Evolutionary conservation across 441 rosid genomes (phyloP).

Genomic region (Croton laevigatus): DNA sequence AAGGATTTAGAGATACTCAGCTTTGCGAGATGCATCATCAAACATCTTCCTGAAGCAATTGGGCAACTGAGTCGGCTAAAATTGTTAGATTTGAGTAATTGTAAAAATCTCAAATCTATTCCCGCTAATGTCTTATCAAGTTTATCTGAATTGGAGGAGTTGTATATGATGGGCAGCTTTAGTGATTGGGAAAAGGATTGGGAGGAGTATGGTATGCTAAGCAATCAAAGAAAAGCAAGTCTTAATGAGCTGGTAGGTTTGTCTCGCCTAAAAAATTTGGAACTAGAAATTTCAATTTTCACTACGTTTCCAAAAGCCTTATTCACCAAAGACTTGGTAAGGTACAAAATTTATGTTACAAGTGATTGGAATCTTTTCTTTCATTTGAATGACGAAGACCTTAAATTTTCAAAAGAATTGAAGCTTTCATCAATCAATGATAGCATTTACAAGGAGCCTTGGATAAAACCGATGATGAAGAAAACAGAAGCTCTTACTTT

Average conservation of each 20-base stretch:
- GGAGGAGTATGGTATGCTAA: too few species aligned
- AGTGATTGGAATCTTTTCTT: too few species aligned
- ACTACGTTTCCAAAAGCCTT: not conserved
- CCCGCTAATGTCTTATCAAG: conserved; percentile 8
- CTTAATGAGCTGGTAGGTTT: too few species aligned
- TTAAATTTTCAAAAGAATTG: not conserved
- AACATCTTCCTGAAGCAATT: not conserved
- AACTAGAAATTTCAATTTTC: not conserved
- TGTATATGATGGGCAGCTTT: too few species aligned
- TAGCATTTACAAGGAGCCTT: too few species aligned
- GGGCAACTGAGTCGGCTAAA: conserved; percentile 8
- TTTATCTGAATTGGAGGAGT: too few species aligned
- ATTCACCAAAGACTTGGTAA: not conserved
- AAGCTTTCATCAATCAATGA: too few species aligned
- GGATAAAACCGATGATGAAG: too few species aligned
- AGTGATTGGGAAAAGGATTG: conserved; percentile 14
- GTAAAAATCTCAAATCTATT: conserved; percentile 4
- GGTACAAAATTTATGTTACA: too few species aligned
- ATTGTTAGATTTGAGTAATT: conserved; percentile 3
- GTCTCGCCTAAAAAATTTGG: not conserved
- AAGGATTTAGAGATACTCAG: conserved; percentile 17
- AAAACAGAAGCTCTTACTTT: too few species aligned
- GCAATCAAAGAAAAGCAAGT: too few species aligned
- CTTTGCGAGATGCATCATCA: not conserved
- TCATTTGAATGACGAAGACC: not conserved